Evolutionary conservation across 1,284 basidiomycete species (phyloP).

Genomic region (Ceratobasidium sp.): DNA sequence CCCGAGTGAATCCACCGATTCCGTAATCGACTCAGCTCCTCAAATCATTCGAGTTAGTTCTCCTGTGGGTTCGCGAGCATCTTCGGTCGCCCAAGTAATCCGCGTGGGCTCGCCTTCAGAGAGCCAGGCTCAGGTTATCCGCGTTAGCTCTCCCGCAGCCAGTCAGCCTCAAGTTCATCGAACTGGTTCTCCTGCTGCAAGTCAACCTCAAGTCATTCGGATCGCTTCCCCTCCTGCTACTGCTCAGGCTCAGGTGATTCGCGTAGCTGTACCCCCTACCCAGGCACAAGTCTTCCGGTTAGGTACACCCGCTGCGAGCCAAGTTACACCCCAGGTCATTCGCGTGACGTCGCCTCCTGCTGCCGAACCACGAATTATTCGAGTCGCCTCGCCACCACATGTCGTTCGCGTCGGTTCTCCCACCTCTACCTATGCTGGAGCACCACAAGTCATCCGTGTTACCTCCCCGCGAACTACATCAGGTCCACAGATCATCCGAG

Average conservation of each 20-base stretch:
- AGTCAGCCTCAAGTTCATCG: conserved; percentile 13
- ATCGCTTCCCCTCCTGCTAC: conserved; percentile 17
- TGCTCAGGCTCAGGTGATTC: conserved; percentile 34
- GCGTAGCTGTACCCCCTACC: conserved; percentile 16
- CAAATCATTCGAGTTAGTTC: conserved; percentile 32
- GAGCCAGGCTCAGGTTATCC: conserved; percentile 11
- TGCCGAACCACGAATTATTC: conserved; percentile 23
- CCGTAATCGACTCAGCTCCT: conserved; percentile 20
- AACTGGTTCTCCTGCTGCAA: neutral
- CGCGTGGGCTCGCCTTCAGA: neutral
- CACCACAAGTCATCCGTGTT: conserved; percentile 28
- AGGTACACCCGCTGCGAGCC: conserved; percentile 13
- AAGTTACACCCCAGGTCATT: conserved; percentile 15
- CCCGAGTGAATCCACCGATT: neutral
- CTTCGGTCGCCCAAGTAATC: conserved; percentile 9
- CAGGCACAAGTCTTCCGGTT: conserved; percentile 24
- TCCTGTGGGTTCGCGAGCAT: neutral
- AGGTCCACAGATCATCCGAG: conserved; percentile 26
- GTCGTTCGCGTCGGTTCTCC: conserved; percentile 28
- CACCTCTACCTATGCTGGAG: neutral
- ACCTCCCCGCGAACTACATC: conserved; percentile 19
- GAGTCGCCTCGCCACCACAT: conserved; percentile 20
- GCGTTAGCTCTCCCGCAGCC: neutral
- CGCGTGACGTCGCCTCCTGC: conserved; percentile 22
- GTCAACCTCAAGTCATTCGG: conserved; percentile 17